Evolutionary conservation across 768 basidiomycete species (phyloP).

Genomic region (Paxillus rubicundulus): DNA sequence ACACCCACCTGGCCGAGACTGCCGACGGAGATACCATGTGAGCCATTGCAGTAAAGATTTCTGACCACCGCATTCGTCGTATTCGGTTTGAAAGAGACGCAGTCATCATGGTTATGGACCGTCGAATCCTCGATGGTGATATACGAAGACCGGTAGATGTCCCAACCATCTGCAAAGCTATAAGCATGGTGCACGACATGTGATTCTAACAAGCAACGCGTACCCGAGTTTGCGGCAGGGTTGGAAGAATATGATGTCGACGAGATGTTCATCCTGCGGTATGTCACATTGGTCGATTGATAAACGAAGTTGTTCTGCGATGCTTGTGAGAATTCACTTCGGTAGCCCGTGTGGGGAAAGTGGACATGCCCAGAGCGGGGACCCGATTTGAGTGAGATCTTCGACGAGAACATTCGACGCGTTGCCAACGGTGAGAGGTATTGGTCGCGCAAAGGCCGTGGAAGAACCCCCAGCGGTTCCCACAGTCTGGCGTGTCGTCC

Average conservation of each 20-base stretch:
- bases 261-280: conserved; percentile 37
- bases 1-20: conserved; percentile 40
- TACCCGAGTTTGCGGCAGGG: conserved; percentile 36
- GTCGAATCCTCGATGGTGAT: conserved; percentile 36
- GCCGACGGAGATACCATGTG: conserved; percentile 46
- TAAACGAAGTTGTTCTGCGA: conserved; percentile 40
- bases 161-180: conserved; percentile 41
- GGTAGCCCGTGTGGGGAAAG: neutral
- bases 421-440: conserved; percentile 44
- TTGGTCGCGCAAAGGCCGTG: conserved; percentile 40
- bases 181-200: neutral
- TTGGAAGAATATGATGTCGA: conserved; percentile 35
- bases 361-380: conserved; percentile 41
- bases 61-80: conserved; percentile 40
- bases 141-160: conserved; percentile 42
- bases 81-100: conserved; percentile 28
- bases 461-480: conserved; percentile 45
- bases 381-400: conserved; percentile 37
- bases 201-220: neutral
- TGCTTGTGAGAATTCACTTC: neutral
- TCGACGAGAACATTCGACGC: conserved; percentile 41
- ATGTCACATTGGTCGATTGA: conserved; percentile 41
- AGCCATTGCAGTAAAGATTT: conserved; percentile 41
- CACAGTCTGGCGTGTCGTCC: conserved; percentile 21
- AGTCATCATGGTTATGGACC: conserved; percentile 44